phyloP scores from a whole-genome alignment of 2,329 filamentous ascomycete genomes.

The Biscogniauxia sp. region DNA sequence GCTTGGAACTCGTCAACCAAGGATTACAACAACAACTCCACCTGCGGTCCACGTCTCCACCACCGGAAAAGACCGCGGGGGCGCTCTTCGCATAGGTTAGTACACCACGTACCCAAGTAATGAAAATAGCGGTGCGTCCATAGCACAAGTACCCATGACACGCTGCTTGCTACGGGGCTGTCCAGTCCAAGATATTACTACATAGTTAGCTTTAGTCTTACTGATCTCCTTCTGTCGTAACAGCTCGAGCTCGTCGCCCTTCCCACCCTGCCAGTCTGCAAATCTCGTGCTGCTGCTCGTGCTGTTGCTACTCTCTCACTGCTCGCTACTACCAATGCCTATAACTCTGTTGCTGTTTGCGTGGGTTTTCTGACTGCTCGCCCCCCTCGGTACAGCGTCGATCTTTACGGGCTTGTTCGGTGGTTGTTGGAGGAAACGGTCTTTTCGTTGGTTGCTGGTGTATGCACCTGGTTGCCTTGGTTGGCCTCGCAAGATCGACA shows the following conservation, averaged over 20 bases:
- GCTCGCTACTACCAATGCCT: not conserved
- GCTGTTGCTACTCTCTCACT: not conserved
- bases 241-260: not conserved
- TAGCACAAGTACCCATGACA: not conserved
- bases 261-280: not conserved
- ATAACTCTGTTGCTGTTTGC: not conserved
- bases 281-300: no score
- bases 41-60: conserved; percentile 10
- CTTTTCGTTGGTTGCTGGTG: no score
- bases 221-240: not conserved
- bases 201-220: not conserved
- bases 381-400: not conserved
- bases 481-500: not conserved
- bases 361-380: not conserved
- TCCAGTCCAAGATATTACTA: not conserved
- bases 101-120: not conserved
- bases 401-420: not conserved
- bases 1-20: not conserved
- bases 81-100: not conserved
- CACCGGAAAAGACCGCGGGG: conserved; percentile 8
- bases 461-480: no score
- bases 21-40: conserved; percentile 4
- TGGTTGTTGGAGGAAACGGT: conserved; percentile 1
- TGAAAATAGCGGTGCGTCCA: conserved; percentile 17
- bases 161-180: not conserved